Evolutionary conservation across 805 yeast species (phyloP), one percentile per base, ranked within the genome.

Genomic region (Nakazawaea pomicola): DNA sequence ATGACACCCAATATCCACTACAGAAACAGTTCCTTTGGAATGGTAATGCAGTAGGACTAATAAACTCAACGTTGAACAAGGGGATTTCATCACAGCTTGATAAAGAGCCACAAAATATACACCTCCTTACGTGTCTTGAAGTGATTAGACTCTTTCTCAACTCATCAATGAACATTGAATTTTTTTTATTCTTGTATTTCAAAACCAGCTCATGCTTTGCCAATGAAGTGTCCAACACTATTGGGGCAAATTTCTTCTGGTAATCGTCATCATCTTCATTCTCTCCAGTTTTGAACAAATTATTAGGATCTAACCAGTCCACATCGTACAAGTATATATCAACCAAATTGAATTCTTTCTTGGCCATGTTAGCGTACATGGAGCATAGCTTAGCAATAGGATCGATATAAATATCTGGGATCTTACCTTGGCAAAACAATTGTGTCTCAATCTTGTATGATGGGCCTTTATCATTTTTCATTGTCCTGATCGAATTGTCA

Each of bases 11-110:
- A 4, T 79, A 70, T 29, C 86, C 83, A 0, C 93, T 93, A 58
- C 95, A 85, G 27, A 84, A 63, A 59, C 95, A 85, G 19, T 76
- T 76, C 46, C 89, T 65, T 49, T 82, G 89, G 55, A 78, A 80
- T 1, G 82, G 80, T 62, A 77, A 65, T 1, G 83, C 72, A 83
- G 50, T 29, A 9, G 52, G 36, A 25, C 39, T 28, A 12, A 29
- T 20, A 14, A 18, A 43, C 4, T 65, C 61, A 23, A 57, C 61
- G 10, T 60, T 64, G 20, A 44, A 46, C 8, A 55, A 44, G 5
- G 57, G 55, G 12, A 55, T 48, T 10, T 61, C 58, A 15, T 65
- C 64, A 2, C 65, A 62, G 29, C 60, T 47, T 3, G 72, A 66
- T 6, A 68, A 55, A 27, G 71, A 64, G 4, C 80, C 80, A 54